These are phyloP conservation scores for Aspergillus nidulans DNA, from an alignment of 495 filamentous ascomycete species.

Conservation along the genomic window DNA sequence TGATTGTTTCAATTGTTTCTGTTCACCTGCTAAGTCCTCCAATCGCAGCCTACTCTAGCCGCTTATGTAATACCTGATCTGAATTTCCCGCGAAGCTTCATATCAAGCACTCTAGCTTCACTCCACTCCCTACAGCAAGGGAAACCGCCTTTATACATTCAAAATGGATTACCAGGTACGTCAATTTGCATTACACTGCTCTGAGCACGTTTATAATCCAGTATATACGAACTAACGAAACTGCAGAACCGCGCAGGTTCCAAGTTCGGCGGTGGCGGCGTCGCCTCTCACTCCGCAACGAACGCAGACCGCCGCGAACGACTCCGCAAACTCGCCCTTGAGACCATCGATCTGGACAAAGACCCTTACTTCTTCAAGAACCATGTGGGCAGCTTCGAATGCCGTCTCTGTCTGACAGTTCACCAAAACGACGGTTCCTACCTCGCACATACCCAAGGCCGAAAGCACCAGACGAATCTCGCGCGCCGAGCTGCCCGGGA, in stretches of 20 bases:
- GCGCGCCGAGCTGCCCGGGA: conserved; percentile 91
- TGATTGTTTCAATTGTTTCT: no score
- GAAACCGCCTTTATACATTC: neutral
- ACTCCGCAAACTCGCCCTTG: conserved; percentile 93
- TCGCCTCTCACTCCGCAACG: conserved; percentile 85
- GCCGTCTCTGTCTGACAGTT: conserved; percentile 95
- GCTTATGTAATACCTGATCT: conserved; percentile 28
- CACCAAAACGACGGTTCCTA: conserved; percentile 99
- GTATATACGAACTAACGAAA: conserved; percentile 3
- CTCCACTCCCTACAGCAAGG: neutral
- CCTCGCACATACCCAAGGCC: conserved; percentile 96
- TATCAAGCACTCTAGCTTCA: conserved; percentile 5
- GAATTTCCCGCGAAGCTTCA: conserved; percentile 14
- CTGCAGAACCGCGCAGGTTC: conserved; percentile 91
- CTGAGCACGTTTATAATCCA: no score
- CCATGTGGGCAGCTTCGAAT: conserved; percentile 97
- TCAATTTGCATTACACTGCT: neutral
- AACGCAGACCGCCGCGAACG: conserved; percentile 97
- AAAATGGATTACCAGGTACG: conserved; percentile 61
- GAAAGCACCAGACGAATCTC: conserved; percentile 99
- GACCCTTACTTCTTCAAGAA: conserved; percentile 99
- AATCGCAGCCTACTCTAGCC: conserved; percentile 8
- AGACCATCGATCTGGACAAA: conserved; percentile 98
- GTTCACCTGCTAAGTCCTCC: neutral
- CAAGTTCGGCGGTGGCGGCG: conserved; percentile 97